Conservation (phyloP, 306 rosid species). For the Quercus alba region DNA sequence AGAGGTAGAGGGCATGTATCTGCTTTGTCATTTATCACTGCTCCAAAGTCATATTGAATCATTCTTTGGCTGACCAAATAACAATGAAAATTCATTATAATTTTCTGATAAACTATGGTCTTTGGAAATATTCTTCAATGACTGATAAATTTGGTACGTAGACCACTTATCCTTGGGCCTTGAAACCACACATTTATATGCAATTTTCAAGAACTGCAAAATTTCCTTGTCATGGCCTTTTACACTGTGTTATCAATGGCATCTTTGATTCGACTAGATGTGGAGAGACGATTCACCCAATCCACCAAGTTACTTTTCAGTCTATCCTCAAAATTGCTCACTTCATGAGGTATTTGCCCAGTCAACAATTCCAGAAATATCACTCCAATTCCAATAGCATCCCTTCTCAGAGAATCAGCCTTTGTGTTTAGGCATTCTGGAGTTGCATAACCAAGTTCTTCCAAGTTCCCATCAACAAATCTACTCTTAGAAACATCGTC, state of each 20-base stretch:
- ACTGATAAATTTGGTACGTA: slow-evolving; percentile 60
- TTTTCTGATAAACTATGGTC: slow-evolving; percentile 63
- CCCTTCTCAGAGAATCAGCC: slow-evolving; percentile 80
- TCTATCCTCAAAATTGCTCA: slow-evolving; percentile 54
- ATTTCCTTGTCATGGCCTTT: slow-evolving; percentile 78
- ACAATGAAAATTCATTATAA: slow-evolving; percentile 78
- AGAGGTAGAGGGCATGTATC: slow-evolving; percentile 21
- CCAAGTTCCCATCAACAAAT: slow-evolving; percentile 74
- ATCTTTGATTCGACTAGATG: slow-evolving; percentile 58
- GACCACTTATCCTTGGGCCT: slow-evolving; percentile 89
- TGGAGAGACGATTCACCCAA: slow-evolving; percentile 69
- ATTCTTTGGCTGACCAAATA: slow-evolving; percentile 59
- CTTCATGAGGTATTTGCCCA: slow-evolving; percentile 76
- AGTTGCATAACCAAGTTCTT: slow-evolving; percentile 88
- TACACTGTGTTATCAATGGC: slow-evolving; percentile 61
- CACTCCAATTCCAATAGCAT: slow-evolving; percentile 79
- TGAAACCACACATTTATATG: slow-evolving; percentile 58
- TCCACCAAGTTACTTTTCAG: slow-evolving; percentile 76
- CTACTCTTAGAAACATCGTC: slow-evolving; percentile 56
- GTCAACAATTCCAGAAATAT: slow-evolving; percentile 85
- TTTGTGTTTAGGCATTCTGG: slow-evolving; percentile 79
- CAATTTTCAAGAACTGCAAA: slow-evolving; percentile 66
- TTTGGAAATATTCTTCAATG: slow-evolving; percentile 50
- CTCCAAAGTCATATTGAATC: slow-evolving; percentile 29
- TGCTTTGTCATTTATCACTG: slow-evolving; percentile 10